Evolutionary conservation across 768 basidiomycete genomes (phyloP).

Genomic region (Boletus barrowsii): DNA sequence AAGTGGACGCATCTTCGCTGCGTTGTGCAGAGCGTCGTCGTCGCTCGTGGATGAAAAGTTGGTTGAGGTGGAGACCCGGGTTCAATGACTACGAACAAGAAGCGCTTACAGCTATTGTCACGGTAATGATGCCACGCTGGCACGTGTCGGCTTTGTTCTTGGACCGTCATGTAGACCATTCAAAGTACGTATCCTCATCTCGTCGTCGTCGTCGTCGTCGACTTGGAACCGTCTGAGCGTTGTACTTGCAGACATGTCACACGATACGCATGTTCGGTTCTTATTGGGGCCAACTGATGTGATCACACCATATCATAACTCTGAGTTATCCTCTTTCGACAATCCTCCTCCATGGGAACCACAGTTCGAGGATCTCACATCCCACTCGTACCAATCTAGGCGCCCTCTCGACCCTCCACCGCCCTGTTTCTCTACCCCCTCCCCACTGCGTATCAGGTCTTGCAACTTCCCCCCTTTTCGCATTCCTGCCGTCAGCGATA

Average conservation of each 20-base stretch:
- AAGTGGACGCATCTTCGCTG: constrained; percentile 53
- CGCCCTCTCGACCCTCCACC: constrained; percentile 32
- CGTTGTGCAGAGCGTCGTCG: too few relatives aligned
- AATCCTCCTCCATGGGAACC: constrained; percentile 30
- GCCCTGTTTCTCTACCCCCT: constrained; percentile 25
- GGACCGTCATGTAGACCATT: not conserved
- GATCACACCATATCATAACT: not conserved
- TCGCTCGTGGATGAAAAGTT: too few relatives aligned
- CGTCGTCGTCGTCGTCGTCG: not conserved
- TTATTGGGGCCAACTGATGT: not conserved
- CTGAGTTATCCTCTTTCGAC: not conserved
- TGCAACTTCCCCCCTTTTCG: constrained; percentile 26
- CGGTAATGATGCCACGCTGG: not conserved
- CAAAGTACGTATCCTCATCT: not conserved
- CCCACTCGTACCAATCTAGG: not conserved
- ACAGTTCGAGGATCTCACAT: constrained; percentile 22
- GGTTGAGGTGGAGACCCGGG: too few relatives aligned
- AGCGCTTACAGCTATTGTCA: too few relatives aligned
- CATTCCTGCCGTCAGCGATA: constrained; percentile 21
- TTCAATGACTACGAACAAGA: too few relatives aligned
- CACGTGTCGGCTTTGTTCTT: not conserved
- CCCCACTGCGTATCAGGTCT: constrained; percentile 27
- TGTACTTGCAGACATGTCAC: constrained; percentile 7
- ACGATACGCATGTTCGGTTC: not conserved
- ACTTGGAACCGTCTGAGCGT: not conserved